Evolutionary conservation across 495 filamentous ascomycete genomes (phyloP), one percentile per base, ranked within the genome.

Genomic region (Neurospora sp.): DNA sequence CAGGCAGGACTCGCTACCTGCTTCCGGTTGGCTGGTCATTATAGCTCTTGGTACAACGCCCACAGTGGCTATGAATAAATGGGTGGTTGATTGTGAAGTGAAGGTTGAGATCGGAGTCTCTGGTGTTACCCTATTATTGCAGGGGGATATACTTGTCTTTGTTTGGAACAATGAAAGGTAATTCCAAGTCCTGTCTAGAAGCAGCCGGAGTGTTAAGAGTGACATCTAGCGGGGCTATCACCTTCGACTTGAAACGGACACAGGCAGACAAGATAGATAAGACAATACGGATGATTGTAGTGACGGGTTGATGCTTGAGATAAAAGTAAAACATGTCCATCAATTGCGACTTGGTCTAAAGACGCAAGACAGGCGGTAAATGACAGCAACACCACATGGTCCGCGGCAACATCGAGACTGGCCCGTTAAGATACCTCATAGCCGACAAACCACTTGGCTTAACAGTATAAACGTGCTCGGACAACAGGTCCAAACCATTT

Each of bases 321-420:
- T 31, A 17, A 61, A 61, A 61, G 27, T 31, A 17, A 61, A 61
- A 61, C 53, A 35, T 61, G 27, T 17, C 53, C 53, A 61, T 35
- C 27, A 12, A 61, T 35, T 61, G 53, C 53, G 53, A 61, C 53
- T 61, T 61, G 53, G 27, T 65, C 27, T 27, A 65, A 73, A 72
- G 38, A 73, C 75, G 75, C 73, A 76, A 76, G 75, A 71, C 22
- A 5, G 16, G 73, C 65, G 31, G 71, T 70, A 65, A 53, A 76
- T 76, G 74, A 72, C 74, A 17, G 74, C 22, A 40, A 17, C 22
- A 38, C 14, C n/a, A 35, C 16, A 22, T 7, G 27, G 27, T 37
- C 35, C 27, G 53, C 2, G 2, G 10, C 53, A 31, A 35, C 53
- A n/a, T 45, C 3, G 17, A n/a, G 17, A 45, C 42, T 44, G 42